Conservation (phyloP, 306 rosid species). For the Canavalia ensiformis region DNA sequence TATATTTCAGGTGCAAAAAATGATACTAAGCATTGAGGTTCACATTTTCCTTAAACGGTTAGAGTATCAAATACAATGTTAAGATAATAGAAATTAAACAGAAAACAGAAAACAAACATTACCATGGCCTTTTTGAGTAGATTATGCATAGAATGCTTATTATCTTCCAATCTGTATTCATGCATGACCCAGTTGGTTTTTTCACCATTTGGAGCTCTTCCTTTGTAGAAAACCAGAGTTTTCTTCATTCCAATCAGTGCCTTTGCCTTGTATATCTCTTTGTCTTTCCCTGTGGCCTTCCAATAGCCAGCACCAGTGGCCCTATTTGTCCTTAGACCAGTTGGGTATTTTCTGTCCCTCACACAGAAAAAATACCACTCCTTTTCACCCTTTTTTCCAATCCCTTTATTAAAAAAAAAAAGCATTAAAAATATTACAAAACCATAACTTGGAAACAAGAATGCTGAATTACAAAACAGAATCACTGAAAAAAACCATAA, state of each 20-base stretch:
- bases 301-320: conserved; percentile 89
- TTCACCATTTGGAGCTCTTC: conserved; percentile 83
- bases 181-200: conserved; percentile 96
- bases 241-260: conserved; percentile 87
- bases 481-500: background rate
- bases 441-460: background rate
- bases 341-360: conserved; percentile 83
- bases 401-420: conserved; percentile 57
- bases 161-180: conserved; percentile 76
- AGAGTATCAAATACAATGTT: background rate
- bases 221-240: conserved; percentile 88
- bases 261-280: conserved; percentile 64
- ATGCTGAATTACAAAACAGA: background rate
- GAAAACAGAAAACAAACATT: background rate
- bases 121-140: conserved; percentile 65
- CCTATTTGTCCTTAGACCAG: conserved; percentile 87
- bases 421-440: background rate
- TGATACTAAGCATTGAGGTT: too few relatives aligned
- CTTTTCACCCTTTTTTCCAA: conserved; percentile 81
- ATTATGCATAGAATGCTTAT: conserved; percentile 45
- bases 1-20: too few relatives aligned
- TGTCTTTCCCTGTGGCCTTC: conserved; percentile 98
- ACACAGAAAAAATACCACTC: conserved; percentile 93
- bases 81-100: background rate
- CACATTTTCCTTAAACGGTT: too few relatives aligned